These are phyloP conservation scores for Tremella fuciformis DNA, from an alignment of 768 basidiomycete species.

Conservation along the genomic window DNA sequence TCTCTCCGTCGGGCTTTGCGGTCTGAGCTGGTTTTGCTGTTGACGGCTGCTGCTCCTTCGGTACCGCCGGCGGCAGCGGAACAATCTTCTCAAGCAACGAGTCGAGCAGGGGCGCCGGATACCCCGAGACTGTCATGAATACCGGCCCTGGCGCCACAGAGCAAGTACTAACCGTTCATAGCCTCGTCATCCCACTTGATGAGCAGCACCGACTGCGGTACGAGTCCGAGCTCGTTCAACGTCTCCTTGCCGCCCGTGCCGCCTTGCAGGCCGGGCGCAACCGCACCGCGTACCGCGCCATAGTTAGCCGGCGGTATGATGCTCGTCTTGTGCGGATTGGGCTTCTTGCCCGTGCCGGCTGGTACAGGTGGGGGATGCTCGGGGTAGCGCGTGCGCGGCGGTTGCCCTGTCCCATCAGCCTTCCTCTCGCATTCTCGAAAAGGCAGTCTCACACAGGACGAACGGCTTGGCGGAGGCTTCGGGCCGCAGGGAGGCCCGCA, in stretches of 20 bases:
- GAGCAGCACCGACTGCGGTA: slow-evolving; percentile 49
- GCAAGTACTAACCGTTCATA: slow-evolving; percentile 44
- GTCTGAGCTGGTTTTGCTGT: background rate
- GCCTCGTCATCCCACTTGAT: slow-evolving; percentile 46
- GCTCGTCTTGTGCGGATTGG: slow-evolving; percentile 21
- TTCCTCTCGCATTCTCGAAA: background rate
- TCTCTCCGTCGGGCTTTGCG: slow-evolving; percentile 25
- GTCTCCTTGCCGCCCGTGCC: slow-evolving; percentile 42
- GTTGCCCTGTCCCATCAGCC: slow-evolving; percentile 39
- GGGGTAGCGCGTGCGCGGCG: slow-evolving; percentile 44
- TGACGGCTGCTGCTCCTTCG: slow-evolving; percentile 8
- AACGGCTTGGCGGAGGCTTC: slow-evolving; percentile 36
- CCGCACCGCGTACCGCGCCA: slow-evolving; percentile 29
- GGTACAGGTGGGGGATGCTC: slow-evolving; percentile 37
- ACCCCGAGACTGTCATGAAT: slow-evolving; percentile 30
- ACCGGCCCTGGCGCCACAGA: background rate
- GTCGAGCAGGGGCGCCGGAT: slow-evolving; percentile 41
- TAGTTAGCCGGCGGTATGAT: slow-evolving; percentile 43
- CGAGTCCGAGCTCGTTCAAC: slow-evolving; percentile 43
- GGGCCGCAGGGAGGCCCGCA: slow-evolving; percentile 34
- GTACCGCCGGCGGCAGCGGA: slow-evolving; percentile 35
- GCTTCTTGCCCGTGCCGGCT: slow-evolving; percentile 12
- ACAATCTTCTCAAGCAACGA: slow-evolving; percentile 38
- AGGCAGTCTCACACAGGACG: slow-evolving; percentile 40
- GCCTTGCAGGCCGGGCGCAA: slow-evolving; percentile 28